phyloP scores from a whole-genome alignment of 129 eudicot genomes.

The Pittosporum tobira region DNA sequence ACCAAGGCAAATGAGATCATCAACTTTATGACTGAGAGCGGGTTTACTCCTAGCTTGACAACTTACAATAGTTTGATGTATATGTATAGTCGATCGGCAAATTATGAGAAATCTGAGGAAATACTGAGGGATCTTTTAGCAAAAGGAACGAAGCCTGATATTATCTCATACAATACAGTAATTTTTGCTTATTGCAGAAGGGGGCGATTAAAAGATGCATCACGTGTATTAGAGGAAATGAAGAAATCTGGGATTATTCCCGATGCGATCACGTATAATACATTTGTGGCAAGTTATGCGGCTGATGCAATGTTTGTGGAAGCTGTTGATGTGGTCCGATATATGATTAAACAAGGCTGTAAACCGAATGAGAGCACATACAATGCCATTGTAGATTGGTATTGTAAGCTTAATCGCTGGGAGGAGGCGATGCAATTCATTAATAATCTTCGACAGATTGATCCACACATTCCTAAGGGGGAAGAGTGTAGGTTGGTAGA shows the following conservation, averaged over 20 bases:
- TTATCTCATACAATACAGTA: constrained; percentile 76
- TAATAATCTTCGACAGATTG: constrained; percentile 48
- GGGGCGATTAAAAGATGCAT: constrained; percentile 72
- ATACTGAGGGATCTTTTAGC: constrained; percentile 48
- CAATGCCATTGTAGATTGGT: constrained; percentile 76
- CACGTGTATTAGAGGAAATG: constrained; percentile 63
- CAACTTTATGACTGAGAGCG: constrained; percentile 49
- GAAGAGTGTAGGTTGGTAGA: constrained; percentile 48
- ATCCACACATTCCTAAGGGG: constrained; percentile 59
- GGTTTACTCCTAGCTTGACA: constrained; percentile 73
- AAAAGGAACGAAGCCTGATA: constrained; percentile 67
- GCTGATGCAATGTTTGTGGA: constrained; percentile 63
- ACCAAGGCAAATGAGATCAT: constrained; percentile 59
- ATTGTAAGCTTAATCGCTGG: constrained; percentile 53
- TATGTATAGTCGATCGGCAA: constrained; percentile 69
- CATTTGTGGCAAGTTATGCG: constrained; percentile 74
- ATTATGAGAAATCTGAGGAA: constrained; percentile 63
- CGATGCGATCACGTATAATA: constrained; percentile 72
- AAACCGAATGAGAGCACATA: constrained; percentile 68
- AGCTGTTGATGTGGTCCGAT: constrained; percentile 66
- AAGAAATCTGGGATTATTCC: constrained; percentile 47
- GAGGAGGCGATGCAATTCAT: constrained; percentile 62
- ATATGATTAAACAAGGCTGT: constrained; percentile 83
- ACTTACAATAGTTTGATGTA: constrained; percentile 85
- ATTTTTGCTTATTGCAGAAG: constrained; percentile 77